Percentiles rank a stretch among this genome's conserved stretches.
Conservation (phyloP, 2,329 filamentous ascomycete genomes). For the Ceratocystis papillata region DNA sequence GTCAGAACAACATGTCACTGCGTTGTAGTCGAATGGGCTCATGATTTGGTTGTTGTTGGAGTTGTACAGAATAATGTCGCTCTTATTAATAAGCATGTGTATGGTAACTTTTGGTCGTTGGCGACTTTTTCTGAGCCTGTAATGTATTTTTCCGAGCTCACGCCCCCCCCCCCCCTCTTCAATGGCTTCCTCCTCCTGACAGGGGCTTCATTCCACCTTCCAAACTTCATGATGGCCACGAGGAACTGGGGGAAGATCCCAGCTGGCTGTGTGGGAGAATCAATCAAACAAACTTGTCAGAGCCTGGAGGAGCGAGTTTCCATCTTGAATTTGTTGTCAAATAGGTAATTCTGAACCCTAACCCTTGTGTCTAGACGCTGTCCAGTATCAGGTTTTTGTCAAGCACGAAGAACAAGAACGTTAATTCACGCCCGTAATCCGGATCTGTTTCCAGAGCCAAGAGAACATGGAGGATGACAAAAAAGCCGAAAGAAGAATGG, state of each 20-base stretch:
- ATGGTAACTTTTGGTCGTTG: not conserved
- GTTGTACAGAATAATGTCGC: conserved; percentile 11
- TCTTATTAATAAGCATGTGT: not conserved
- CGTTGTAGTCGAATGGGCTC: not conserved
- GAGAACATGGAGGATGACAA: not conserved
- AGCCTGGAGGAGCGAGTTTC: conserved; percentile 4
- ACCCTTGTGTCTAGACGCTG: not conserved
- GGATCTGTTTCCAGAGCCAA: no score
- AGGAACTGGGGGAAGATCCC: not conserved
- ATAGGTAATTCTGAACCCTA: not conserved
- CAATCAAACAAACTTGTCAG: no score
- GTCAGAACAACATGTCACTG: not conserved
- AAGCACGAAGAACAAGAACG: not conserved
- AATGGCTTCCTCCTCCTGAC: not conserved
- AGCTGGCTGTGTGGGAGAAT: not conserved
- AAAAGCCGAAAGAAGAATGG: not conserved
- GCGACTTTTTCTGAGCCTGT: not conserved
- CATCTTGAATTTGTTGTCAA: not conserved
- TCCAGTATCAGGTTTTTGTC: not conserved
- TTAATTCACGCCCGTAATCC: no score
- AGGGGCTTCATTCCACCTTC: not conserved
- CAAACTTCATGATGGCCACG: conserved; percentile 11
- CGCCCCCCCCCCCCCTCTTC: not conserved
- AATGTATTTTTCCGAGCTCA: not conserved
- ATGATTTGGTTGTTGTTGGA: conserved; percentile 1